These are phyloP conservation scores for Tolypocladium capitatum DNA, from an alignment of 2,329 filamentous ascomycete genomes.

Conservation along the genomic window DNA sequence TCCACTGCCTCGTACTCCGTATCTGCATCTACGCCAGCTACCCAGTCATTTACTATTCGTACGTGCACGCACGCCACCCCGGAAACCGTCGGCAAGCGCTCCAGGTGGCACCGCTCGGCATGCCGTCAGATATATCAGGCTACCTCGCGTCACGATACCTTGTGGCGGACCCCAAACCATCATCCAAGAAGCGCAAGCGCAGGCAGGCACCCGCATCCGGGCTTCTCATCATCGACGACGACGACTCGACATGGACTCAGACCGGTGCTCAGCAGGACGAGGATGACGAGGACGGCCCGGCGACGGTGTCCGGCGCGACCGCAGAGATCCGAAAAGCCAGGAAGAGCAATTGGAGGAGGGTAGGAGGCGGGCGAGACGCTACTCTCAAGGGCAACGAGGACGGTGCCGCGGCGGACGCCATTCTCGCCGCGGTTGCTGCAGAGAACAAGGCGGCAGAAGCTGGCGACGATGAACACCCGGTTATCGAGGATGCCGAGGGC, in stretches of 20 bases:
- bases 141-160: constrained; percentile 92
- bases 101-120: constrained; percentile 11
- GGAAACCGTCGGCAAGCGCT: neutral
- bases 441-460: constrained; percentile 43
- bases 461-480: constrained; percentile 35
- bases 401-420: constrained; percentile 56
- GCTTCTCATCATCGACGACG: constrained; percentile 53
- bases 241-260: constrained; percentile 39
- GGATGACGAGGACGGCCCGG: constrained; percentile 39
- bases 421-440: constrained; percentile 58
- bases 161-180: constrained; percentile 39
- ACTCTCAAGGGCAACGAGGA: constrained; percentile 18
- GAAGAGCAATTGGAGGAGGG: constrained; percentile 66
- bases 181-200: constrained; percentile 49
- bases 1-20: neutral
- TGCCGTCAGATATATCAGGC: constrained; percentile 54
- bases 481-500: constrained; percentile 30
- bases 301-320: constrained; percentile 35
- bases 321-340: constrained; percentile 62
- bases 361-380: constrained; percentile 32
- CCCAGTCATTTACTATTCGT: neutral
- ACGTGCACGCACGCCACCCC: neutral
- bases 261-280: constrained; percentile 27
- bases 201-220: constrained; percentile 37
- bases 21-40: neutral